These are phyloP conservation scores for Scutellaria barbata DNA, from an alignment of 257 asterid species.

Conservation along the genomic window DNA sequence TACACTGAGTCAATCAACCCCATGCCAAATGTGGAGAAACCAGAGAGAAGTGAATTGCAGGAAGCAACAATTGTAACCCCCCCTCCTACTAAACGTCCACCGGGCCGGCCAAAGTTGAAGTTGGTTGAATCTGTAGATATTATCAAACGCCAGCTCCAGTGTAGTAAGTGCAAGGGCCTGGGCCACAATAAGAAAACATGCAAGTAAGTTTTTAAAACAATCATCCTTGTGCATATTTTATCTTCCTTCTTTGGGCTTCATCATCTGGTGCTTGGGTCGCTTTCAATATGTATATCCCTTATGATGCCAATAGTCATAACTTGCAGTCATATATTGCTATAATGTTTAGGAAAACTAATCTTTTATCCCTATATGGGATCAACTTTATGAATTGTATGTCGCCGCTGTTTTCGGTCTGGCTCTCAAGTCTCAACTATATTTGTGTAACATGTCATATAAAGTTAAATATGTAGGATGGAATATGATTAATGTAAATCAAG, in stretches of 20 bases:
- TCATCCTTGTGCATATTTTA: too few species aligned
- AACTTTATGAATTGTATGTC: too few species aligned
- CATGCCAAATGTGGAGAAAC: slow-evolving; percentile 82
- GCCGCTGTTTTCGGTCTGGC: too few species aligned
- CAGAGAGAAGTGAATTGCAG: slow-evolving; percentile 61
- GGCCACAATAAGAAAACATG: slow-evolving; percentile 98
- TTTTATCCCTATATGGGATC: too few species aligned
- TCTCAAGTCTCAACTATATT: too few species aligned
- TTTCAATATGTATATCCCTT: background rate
- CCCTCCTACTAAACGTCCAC: slow-evolving; percentile 91
- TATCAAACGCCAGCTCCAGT: slow-evolving; percentile 96
- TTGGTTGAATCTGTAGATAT: slow-evolving; percentile 69
- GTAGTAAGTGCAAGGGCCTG: slow-evolving; percentile 96
- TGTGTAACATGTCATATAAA: too few species aligned
- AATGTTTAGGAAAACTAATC: background rate
- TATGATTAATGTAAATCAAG: background rate
- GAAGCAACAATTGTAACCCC: slow-evolving; percentile 74
- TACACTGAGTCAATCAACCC: slow-evolving; percentile 91
- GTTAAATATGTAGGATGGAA: background rate
- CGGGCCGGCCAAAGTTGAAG: slow-evolving; percentile 91
- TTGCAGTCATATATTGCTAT: slow-evolving; percentile 5
- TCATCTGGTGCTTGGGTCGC: too few species aligned
- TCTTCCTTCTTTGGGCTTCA: too few species aligned
- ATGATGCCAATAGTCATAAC: background rate
- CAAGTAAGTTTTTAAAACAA: slow-evolving; percentile 52